phyloP scores from a whole-genome alignment of 352 stramenopile species.

The Globisporangium middletonii region DNA sequence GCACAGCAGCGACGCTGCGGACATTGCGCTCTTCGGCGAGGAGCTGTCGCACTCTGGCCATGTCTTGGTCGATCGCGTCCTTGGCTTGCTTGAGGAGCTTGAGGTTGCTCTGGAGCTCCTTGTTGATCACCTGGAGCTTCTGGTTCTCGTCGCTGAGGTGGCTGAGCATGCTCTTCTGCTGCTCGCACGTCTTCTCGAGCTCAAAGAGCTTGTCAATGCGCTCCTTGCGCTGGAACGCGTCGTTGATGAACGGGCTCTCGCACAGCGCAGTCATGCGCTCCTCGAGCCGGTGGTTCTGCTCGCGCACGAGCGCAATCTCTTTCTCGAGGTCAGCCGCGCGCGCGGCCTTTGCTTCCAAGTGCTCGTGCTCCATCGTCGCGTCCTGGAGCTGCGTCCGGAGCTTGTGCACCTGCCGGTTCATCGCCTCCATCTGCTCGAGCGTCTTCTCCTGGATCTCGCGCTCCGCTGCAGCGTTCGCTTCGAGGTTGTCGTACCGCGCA shows the following conservation, averaged over 20 bases:
- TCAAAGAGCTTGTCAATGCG: slow-evolving; percentile 81
- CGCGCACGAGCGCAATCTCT: slow-evolving; percentile 59
- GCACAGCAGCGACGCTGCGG: slow-evolving; percentile 25
- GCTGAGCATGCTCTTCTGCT: slow-evolving; percentile 69
- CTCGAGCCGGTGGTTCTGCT: slow-evolving; percentile 86
- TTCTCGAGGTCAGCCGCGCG: slow-evolving; percentile 78
- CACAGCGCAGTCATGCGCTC: slow-evolving; percentile 88
- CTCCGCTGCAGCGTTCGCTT: slow-evolving; percentile 74
- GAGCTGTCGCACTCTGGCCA: slow-evolving; percentile 49
- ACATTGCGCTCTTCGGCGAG: slow-evolving; percentile 66
- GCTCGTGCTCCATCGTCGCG: slow-evolving; percentile 70
- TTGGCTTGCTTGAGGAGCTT: slow-evolving; percentile 79
- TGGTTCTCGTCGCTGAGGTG: slow-evolving; percentile 72
- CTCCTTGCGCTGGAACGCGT: slow-evolving; percentile 86
- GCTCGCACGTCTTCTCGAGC: slow-evolving; percentile 75
- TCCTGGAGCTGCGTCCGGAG: slow-evolving; percentile 81
- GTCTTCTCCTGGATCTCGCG: slow-evolving; percentile 89
- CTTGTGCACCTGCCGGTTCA: slow-evolving; percentile 89
- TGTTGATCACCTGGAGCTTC: slow-evolving; percentile 73
- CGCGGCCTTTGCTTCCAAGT: slow-evolving; percentile 46
- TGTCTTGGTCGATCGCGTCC: slow-evolving; percentile 56
- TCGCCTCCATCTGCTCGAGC: slow-evolving; percentile 84
- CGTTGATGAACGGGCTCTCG: slow-evolving; percentile 92
- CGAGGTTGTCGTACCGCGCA: slow-evolving; percentile 86
- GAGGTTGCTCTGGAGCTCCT: slow-evolving; percentile 78